Conservation (phyloP, 768 basidiomycete species). For the Chalciporus sphaerocephalus region DNA sequence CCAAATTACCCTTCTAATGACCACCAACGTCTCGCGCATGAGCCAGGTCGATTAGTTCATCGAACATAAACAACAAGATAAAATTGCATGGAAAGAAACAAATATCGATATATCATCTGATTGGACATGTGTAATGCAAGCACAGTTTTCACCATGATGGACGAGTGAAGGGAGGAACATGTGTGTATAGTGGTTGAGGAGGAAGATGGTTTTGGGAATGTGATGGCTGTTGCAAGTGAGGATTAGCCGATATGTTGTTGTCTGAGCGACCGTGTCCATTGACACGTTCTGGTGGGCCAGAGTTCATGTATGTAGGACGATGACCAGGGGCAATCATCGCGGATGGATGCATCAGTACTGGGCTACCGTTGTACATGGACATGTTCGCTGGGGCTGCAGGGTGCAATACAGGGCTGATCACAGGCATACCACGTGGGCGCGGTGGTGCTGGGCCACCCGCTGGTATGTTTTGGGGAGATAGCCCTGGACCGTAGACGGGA, state of each 20-base stretch:
- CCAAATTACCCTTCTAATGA: constrained; percentile 18
- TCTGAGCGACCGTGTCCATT: constrained; percentile 46
- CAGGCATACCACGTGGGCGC: constrained; percentile 50
- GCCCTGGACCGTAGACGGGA: constrained; percentile 45
- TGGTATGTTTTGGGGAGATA: constrained; percentile 36
- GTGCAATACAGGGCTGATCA: constrained; percentile 73
- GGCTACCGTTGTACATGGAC: constrained; percentile 63
- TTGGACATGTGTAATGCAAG: constrained; percentile 16
- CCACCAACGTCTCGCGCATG: background rate
- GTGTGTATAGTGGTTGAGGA: constrained; percentile 29
- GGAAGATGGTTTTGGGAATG: constrained; percentile 25
- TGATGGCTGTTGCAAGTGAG: constrained; percentile 38
- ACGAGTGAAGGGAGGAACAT: constrained; percentile 24
- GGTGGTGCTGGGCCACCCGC: constrained; percentile 29
- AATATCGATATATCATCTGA: constrained; percentile 33
- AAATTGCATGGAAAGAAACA: constrained; percentile 21
- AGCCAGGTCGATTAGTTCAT: background rate
- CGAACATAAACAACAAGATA: constrained; percentile 14
- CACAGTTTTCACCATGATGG: constrained; percentile 29
- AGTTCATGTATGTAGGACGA: constrained; percentile 39
- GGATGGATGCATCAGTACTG: constrained; percentile 58
- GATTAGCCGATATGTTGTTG: constrained; percentile 36
- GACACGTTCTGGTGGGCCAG: constrained; percentile 45
- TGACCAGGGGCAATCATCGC: constrained; percentile 35
- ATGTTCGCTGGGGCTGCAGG: constrained; percentile 43